phyloP scores from a whole-genome alignment of 2,329 filamentous ascomycete genomes.

The Amylocarpus encephaloides region DNA sequence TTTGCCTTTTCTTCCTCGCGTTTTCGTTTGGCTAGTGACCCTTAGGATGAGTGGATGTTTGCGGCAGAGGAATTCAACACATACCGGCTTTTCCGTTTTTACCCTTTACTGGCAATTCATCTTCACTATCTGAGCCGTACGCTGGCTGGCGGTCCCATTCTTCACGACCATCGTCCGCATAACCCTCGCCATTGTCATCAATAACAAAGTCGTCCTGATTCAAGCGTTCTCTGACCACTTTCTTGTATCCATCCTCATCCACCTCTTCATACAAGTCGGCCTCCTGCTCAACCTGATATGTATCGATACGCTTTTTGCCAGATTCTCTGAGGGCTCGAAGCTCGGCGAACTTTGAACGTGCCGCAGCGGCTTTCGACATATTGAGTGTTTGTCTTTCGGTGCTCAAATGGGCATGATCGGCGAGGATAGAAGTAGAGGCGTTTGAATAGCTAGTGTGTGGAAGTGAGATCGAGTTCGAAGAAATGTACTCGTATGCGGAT shows the following conservation, averaged over 20 bases:
- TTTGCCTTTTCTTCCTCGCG: constrained; percentile 81
- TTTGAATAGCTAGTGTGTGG: neutral
- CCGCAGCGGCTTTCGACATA: constrained; percentile 31
- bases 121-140: constrained; percentile 71
- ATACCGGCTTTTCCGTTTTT: constrained; percentile 41
- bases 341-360: constrained; percentile 58
- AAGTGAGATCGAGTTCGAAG: neutral
- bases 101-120: constrained; percentile 46
- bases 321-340: constrained; percentile 76
- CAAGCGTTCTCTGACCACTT: constrained; percentile 80
- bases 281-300: constrained; percentile 80
- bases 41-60: constrained; percentile 4
- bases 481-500: constrained; percentile 5
- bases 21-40: constrained; percentile 66
- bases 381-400: constrained; percentile 9
- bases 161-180: constrained; percentile 92
- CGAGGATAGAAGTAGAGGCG: neutral
- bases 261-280: constrained; percentile 90
- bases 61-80: constrained; percentile 1
- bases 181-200: constrained; percentile 95
- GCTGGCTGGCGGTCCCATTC: constrained; percentile 69
- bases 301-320: constrained; percentile 85
- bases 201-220: constrained; percentile 97
- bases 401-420: constrained; percentile 14
- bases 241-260: constrained; percentile 95